Conservation (phyloP, 306 rosid genomes). For the Fragaria iinumae region DNA sequence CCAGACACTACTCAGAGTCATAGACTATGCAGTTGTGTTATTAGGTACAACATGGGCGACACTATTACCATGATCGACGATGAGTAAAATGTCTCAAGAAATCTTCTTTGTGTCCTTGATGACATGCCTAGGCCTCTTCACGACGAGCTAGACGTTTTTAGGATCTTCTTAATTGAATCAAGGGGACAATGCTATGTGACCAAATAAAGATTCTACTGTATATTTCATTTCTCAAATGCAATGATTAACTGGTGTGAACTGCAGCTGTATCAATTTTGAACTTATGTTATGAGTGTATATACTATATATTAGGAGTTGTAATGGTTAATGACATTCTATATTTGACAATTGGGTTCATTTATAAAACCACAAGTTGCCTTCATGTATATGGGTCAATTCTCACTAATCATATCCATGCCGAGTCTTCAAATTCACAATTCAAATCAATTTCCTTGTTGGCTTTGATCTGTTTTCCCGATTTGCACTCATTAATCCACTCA, state of each 20-base stretch:
- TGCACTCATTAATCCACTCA: not conserved
- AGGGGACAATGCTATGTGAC: not conserved
- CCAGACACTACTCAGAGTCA: not conserved
- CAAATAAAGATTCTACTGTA: not conserved
- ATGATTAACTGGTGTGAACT: not conserved
- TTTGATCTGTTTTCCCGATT: not conserved
- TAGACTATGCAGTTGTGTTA: not conserved
- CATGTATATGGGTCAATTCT: not conserved
- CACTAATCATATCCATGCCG: not conserved
- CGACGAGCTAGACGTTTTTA: not conserved
- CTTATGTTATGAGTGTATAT: not conserved
- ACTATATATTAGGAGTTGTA: not conserved
- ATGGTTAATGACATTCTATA: not conserved
- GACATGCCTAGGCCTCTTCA: not conserved
- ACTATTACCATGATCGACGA: too few relatives aligned
- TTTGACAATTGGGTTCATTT: not conserved
- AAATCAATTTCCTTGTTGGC: not conserved
- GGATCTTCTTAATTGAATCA: not conserved
- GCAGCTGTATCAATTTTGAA: not conserved
- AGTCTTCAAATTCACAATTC: not conserved
- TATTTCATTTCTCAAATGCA: not conserved
- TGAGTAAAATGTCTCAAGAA: not conserved
- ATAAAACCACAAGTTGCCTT: not conserved
- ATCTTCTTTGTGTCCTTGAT: not conserved
- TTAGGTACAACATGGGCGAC: not conserved